Percentiles rank a stretch among this genome's conserved stretches.
Evolutionary conservation across 768 basidiomycete species (phyloP).

Genomic region (Tephrocybe sp.): DNA sequence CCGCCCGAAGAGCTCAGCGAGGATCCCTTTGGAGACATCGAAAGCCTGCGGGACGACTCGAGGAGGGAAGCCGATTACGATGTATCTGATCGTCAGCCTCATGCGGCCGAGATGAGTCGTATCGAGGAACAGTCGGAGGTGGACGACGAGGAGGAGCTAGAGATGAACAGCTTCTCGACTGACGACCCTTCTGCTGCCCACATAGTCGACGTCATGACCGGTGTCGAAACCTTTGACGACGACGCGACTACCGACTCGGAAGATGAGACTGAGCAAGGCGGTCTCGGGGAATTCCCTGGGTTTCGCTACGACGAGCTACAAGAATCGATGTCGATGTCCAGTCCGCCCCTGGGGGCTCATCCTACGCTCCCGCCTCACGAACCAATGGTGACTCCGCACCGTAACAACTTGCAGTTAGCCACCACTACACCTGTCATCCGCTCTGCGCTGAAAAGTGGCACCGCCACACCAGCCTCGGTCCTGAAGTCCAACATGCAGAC

Average conservation of each 20-base stretch:
- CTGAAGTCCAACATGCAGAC: constrained; percentile 52
- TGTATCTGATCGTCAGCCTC: constrained; percentile 12
- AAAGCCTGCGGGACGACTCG: constrained; percentile 75
- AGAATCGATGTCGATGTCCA: constrained; percentile 14
- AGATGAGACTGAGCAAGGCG: constrained; percentile 40
- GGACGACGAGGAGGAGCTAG: constrained; percentile 67
- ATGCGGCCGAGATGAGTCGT: constrained; percentile 39
- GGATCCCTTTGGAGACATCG: constrained; percentile 91
- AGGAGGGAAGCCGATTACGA: constrained; percentile 27
- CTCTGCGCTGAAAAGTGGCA: constrained; percentile 42
- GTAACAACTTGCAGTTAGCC: constrained; percentile 15
- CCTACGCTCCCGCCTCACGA: constrained; percentile 5
- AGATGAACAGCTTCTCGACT: constrained; percentile 71
- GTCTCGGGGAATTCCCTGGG: constrained; percentile 29
- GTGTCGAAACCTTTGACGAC: constrained; percentile 40
- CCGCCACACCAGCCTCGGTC: constrained; percentile 57
- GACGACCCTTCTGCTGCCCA: constrained; percentile 61
- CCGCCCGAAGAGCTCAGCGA: constrained; percentile 59
- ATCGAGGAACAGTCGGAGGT: constrained; percentile 50
- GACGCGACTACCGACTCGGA: constrained; percentile 52
- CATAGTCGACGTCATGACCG: constrained; percentile 51
- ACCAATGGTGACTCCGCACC: constrained; percentile 24
- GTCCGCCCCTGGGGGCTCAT: constrained; percentile 9
- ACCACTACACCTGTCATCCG: constrained; percentile 38
- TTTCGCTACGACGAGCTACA: constrained; percentile 35